Evolutionary conservation across 108 stramenopile species (phyloP).

Genomic region (Skeletonema marinoi): DNA sequence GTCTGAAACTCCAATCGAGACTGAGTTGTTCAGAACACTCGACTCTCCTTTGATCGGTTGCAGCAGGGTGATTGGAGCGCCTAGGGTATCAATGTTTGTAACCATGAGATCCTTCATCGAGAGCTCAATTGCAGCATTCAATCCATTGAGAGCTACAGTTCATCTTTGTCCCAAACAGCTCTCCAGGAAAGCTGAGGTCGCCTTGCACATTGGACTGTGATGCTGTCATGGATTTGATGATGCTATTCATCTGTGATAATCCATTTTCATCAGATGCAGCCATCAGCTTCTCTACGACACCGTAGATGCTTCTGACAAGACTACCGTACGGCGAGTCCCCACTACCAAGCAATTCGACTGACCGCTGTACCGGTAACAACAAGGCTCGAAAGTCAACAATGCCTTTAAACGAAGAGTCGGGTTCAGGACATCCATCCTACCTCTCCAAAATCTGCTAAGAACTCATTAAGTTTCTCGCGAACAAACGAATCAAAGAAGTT

Average conservation of each 20-base stretch:
- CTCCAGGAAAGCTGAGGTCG: constrained; percentile 24
- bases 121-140: constrained; percentile 57
- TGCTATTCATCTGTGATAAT: constrained; percentile 30
- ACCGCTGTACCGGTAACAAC: constrained; percentile 5
- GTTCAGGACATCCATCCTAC: constrained; percentile 9
- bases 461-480: constrained; percentile 23
- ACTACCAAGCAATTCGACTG: constrained; percentile 25
- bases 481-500: constrained; percentile 21
- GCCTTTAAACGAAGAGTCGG: constrained; percentile 9
- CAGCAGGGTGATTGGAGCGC: constrained; percentile 56
- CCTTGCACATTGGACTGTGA: constrained; percentile 31
- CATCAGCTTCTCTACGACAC: constrained; percentile 27
- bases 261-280: constrained; percentile 19
- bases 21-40: constrained; percentile 60
- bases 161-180: constrained; percentile 33
- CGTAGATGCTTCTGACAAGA: constrained; percentile 28
- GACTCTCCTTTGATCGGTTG: constrained; percentile 46
- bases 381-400: constrained; percentile 48
- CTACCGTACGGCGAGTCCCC: constrained; percentile 42
- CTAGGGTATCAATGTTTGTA: constrained; percentile 62
- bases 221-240: constrained; percentile 32
- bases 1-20: constrained; percentile 48
- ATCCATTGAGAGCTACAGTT: constrained; percentile 58
- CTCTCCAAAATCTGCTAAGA: not conserved
- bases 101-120: constrained; percentile 47